Evolutionary conservation across 306 rosid genomes (phyloP).

Genomic region (Cucumis melo): DNA sequence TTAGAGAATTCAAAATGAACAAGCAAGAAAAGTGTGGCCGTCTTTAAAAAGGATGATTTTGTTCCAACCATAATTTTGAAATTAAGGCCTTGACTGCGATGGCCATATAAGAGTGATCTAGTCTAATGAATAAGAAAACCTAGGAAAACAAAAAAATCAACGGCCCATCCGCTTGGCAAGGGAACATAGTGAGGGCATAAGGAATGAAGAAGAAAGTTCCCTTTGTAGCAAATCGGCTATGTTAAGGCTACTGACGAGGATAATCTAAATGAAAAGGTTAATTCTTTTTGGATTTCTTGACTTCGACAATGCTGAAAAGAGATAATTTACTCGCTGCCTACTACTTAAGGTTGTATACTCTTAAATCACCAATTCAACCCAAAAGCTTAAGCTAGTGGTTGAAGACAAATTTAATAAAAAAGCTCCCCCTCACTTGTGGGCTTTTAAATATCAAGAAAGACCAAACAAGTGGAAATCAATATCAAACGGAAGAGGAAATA

Average conservation of each 20-base stretch:
- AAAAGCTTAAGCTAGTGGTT: too few relatives aligned
- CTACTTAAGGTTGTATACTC: too few relatives aligned
- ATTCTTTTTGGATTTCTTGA: not conserved
- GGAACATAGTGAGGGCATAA: not conserved
- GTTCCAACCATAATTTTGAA: not conserved
- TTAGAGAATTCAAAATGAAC: too few relatives aligned
- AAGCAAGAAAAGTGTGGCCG: too few relatives aligned
- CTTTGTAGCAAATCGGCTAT: not conserved
- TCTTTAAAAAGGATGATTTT: too few relatives aligned
- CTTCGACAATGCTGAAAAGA: not conserved
- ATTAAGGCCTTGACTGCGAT: not conserved
- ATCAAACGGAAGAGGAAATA: too few relatives aligned
- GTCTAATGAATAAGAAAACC: not conserved
- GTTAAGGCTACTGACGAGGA: not conserved
- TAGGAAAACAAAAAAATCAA: not conserved
- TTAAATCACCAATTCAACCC: too few relatives aligned
- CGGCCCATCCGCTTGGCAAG: not conserved
- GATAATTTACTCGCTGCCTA: too few relatives aligned
- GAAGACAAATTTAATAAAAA: too few relatives aligned
- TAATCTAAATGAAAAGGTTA: not conserved
- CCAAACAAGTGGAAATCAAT: too few relatives aligned
- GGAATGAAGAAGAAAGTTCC: not conserved
- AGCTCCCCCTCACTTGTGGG: too few relatives aligned
- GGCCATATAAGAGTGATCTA: not conserved
- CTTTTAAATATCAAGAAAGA: too few relatives aligned